Conservation (phyloP, 345 rosid genomes). For the Firmiana major region DNA sequence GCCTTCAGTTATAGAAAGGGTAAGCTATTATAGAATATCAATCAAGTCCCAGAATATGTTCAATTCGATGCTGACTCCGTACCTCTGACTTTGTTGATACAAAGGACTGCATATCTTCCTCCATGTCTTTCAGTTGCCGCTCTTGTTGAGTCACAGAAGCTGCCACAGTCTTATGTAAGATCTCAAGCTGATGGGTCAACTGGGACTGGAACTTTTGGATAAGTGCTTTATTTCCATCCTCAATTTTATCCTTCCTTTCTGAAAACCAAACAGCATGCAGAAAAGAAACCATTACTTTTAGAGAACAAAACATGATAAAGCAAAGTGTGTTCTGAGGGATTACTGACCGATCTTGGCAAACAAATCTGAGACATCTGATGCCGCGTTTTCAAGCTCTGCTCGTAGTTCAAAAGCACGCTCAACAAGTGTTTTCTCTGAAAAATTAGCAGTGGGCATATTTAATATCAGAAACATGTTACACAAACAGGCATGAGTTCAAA, state of each 20-base stretch:
- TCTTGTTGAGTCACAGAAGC: slow-evolving; percentile 87
- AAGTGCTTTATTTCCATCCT: slow-evolving; percentile 73
- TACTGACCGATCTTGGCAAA: slow-evolving; percentile 80
- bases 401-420: slow-evolving; percentile 86
- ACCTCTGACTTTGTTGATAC: slow-evolving; percentile 86
- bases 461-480: not conserved
- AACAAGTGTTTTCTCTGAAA: slow-evolving; percentile 75
- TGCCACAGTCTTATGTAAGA: slow-evolving; percentile 84
- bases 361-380: slow-evolving; percentile 81
- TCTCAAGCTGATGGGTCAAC: slow-evolving; percentile 76
- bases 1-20: slow-evolving; percentile 47
- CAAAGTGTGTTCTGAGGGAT: slow-evolving; percentile 13
- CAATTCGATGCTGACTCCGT: not conserved
- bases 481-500: not conserved
- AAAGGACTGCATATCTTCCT: slow-evolving; percentile 92
- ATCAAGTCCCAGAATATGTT: not conserved
- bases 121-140: slow-evolving; percentile 84
- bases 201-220: slow-evolving; percentile 78
- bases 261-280: slow-evolving; percentile 27
- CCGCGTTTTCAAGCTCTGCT: slow-evolving; percentile 77
- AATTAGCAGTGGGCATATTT: slow-evolving; percentile 8
- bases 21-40: slow-evolving; percentile 9
- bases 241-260: slow-evolving; percentile 94
- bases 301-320: slow-evolving; percentile 4
- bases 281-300: slow-evolving; percentile 14